Evolutionary conservation across 768 basidiomycete genomes (phyloP), one percentile per base, ranked within the genome.

Genomic region (Leccinum imitatum): DNA sequence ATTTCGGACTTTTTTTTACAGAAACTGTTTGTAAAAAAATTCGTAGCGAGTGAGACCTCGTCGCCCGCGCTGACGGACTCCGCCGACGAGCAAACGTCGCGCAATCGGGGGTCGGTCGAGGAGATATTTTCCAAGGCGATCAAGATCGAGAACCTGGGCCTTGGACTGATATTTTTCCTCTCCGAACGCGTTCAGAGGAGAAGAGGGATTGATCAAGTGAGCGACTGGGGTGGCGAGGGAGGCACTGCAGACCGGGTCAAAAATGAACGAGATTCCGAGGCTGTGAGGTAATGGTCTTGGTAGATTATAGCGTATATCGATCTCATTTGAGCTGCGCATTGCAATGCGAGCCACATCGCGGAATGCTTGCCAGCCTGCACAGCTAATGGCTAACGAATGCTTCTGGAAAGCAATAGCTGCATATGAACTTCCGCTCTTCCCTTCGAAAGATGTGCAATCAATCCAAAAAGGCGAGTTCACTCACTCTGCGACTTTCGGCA

Each of bases 81-180:
- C 64, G 57, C 63, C 47, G 46, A 79, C 63, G 61, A 75, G 69
- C 59, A 53, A 78, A 74, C 79, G 3, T 72, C 77, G 11, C 80
- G 82, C 27, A 84, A 87, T 67, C 82, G 86, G 46, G 79, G 23
- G 21, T 69, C 84, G 3, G 70, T 96, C 8, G 91, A 96, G 72
- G 86, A 90, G 58, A 81, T 93, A 30, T 1, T 90, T 95, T 71
- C 21, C 21, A 23, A 23, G 69, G 86, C 84, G 0, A 80, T 87
- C 10, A 80, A 84, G 50, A 77, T 87, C 25, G 80, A 86, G 59
- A 76, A 81, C 14, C 77, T 97, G 47, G 84, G 89, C 1, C 84
- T 89, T 69, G 95, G 95, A 0, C 70, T 95, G 57, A 75, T 87
- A n/a, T 91, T 87, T 69, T 91, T 93, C 71, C 67, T 95, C 37